Evolutionary conservation across 1,284 basidiomycete species (phyloP), one percentile per base, ranked within the genome.

Genomic region (Ustilago esculenta): DNA sequence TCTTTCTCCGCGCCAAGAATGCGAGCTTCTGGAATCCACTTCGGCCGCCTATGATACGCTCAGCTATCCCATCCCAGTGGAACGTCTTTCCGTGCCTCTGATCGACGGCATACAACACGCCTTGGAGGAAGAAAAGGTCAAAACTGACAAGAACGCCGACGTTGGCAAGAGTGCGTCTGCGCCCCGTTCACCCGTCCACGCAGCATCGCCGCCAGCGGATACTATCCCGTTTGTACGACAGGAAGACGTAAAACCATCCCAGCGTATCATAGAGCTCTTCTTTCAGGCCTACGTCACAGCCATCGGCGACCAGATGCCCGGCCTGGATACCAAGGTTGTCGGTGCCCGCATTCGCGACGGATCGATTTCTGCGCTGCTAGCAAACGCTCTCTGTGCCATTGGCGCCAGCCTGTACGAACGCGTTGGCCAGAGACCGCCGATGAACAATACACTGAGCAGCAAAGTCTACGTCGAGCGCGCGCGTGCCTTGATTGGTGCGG

Each of bases 271-370:
- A 11, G 55, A 63, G 40, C 10, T 55, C n/a, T 59, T 58, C 23
- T 63, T 69, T 35, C 45, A 52, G 23, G 47, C 47, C 5, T 69
- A 58, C 25, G 24, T 32, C 8, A 40, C 50, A 15, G 42, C 55
- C n/a, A 40, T 63, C 24, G 54, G 59, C 12, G 55, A 69, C 3
- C 66, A 69, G 48, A 51, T 69, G 59, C 66, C 66, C 6, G 66
- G 66, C 7, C 45, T 69, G 5, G 59, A 69, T n/a, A 55, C 59
- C 29, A 43, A 42, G 10, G 37, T 54, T 11, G 39, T 69, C 11
- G 46, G 34, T 14, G 29, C 29, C 9, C 59, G 55, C 25, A 69
- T 69, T 25, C 54, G 32, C 0, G 44, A 59, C 24, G 59, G 55
- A 2, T 47, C 54, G 18, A 50, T 69, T 34, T 69, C 66, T 33